Evolutionary conservation across 192 early-diverging fungal genomes (phyloP), one percentile per base, ranked within the genome.

Genomic region (Rhizoclosmatium globosum): DNA sequence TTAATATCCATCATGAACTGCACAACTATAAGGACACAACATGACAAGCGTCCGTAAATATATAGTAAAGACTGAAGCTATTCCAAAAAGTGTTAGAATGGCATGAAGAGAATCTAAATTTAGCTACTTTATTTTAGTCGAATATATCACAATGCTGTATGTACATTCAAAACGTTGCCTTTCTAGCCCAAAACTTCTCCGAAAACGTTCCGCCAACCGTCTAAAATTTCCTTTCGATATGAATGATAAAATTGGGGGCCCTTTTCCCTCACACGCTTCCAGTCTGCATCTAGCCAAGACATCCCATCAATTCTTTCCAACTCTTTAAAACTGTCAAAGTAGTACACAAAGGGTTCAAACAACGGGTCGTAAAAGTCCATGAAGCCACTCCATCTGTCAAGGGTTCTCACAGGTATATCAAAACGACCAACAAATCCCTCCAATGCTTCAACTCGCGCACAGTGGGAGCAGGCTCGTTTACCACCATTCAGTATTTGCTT

Each of bases 361-460:
- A 74, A 56, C 38, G 72, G 72, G 38, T 74, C 72, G 59, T 74
- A 74, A 43, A 62, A 74, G 45, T 74, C 72, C 72, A 74, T 74
- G 45, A 59, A 74, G 7, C 53, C 57, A 45, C 15, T 21, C 72
- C 72, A 62, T 11, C 43, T 44, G 2, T 53, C 58, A 42, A 62
- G 19, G 3, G 39, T 64, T 9, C 23, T 17, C 11, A 62, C 38
- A 21, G 7, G 60, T 7, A 39, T 19, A 41, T 68, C 72, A 62
- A 74, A 74, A 43, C 62, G 62, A 47, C 44, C 42, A 0, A 74
- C 72, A 43, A 59, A 62, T 15, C 53, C 39, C 23, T 56, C 72
- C n/a, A 74, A 74, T 3, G 58, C 17, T 74, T 59, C 58, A 59
- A 74, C 19, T 74, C 59, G 45, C 62, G 58, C 72, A 74, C 62